Base-by-base conservation (phyloP, 2,329 filamentous ascomycete genomes). In the Verticillium nubilum region DNA sequence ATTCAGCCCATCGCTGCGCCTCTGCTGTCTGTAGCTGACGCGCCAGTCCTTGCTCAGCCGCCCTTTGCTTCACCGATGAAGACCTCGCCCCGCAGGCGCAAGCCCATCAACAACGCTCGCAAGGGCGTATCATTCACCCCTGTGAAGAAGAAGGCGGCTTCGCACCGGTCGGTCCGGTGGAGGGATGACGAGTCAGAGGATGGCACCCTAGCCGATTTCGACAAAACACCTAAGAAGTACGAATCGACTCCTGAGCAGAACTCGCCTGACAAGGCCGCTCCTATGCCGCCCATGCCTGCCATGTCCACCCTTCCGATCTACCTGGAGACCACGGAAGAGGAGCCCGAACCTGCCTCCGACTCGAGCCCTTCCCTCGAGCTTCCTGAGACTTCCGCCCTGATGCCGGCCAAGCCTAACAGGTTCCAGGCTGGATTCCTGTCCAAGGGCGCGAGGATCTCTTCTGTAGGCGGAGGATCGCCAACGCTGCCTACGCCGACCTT, bases 371-470 rank as follows among this genome's bases (percentile, higher is more conserved):
- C 85, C 2, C 75, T 88, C 35, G 83, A 88, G 50, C 71, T 86
- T 0, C 76, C 77, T 0, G 78, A 82, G 52, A 66, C 72, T 15
- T 72, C 73, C 7, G 72, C 66, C 10, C 65, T 79, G 4, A 65
- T 68, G 6, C 61, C 68, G 17, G 66, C 74, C 33, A 90, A 90
- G 67, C 84, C 85, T 56, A 90, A 84, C 74, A 85, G 94, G 52
- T 98, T 98, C 76, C 91, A 96, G 67, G 84, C 92, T 2, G 94
- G 94, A 5, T 97, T 97, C 72, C 77, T 98, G 26, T 86, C 90
- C 77, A 84, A 83, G 69, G 67, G 35, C 74, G 76, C 52, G 67
- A 71, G 2, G 77, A 78, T 2, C 68, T 75, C 37, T 74, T 73
- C 47, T 54, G 64, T 66, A 70, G 56, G 56, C 28, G 35, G 56